Percentiles rank a stretch among this genome's conserved stretches.
Evolutionary conservation across 2,329 filamentous ascomycete species (phyloP).

Genomic region (Parasarocladium wereldwijsianum): DNA sequence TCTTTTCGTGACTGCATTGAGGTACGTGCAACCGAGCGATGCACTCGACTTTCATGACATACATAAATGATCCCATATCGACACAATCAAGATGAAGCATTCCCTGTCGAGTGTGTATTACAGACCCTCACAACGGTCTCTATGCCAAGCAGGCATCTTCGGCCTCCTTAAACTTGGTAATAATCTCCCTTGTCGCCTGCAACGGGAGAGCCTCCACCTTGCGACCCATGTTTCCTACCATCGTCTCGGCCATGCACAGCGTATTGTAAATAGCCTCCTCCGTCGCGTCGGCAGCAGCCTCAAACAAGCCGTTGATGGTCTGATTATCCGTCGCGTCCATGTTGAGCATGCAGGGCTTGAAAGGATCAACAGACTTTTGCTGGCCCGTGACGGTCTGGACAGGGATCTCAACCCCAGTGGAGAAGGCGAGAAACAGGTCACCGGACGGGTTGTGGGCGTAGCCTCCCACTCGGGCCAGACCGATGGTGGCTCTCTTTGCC

Average conservation of each 20-base stretch:
- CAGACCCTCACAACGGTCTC: too few species aligned
- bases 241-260: conserved; percentile 44
- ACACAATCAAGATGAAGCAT: too few species aligned
- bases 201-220: conserved; percentile 35
- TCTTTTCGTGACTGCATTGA: too few species aligned
- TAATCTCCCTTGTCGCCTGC: conserved; percentile 27
- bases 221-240: conserved; percentile 35
- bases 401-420: conserved; percentile 34
- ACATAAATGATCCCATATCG: too few species aligned
- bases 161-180: too few species aligned
- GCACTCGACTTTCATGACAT: too few species aligned
- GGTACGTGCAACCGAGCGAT: too few species aligned
- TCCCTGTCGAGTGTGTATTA: too few species aligned
- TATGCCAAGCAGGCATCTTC: too few species aligned
- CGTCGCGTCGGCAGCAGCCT: conserved; percentile 41
- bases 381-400: conserved; percentile 21
- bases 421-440: conserved; percentile 50
- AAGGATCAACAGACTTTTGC: conserved; percentile 22
- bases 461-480: conserved; percentile 41
- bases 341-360: conserved; percentile 14
- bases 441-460: conserved; percentile 45
- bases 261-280: conserved; percentile 53
- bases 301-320: conserved; percentile 44
- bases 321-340: conserved; percentile 32
- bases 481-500: conserved; percentile 43